Evolutionary conservation across 805 yeast genomes (phyloP), one percentile per base, ranked within the genome.

Genomic region (Nakazawaea ernobii): DNA sequence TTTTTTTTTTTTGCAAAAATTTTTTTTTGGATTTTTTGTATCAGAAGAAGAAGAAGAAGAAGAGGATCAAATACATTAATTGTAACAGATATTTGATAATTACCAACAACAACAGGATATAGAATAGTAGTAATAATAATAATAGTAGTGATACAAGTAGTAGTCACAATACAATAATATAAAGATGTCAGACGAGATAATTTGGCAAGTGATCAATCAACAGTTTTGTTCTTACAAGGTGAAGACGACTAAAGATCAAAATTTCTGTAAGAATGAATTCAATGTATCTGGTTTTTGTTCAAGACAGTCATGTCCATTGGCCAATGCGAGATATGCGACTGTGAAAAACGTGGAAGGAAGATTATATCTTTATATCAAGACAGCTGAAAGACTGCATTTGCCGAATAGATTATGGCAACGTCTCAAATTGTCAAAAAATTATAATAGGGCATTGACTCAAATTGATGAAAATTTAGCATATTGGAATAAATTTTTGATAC

Each of bases 141-240:
- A n/a, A n/a, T n/a, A n/a, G n/a, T n/a, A n/a, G n/a, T n/a, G n/a
- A n/a, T n/a, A n/a, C n/a, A n/a, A n/a, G n/a, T n/a, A 20, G 24
- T 30, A 30, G n/a, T 30, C 33, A 30, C n/a, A 3, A 40, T 15
- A 26, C 11, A 7, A 14, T 15, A 28, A 30, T 11, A 70, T 17
- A 41, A 43, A 20, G 30, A 43, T 69, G 74, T 79, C 86, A 38
- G 87, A 82, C 71, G 84, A 91, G 78, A 83, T 94, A 55, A 88
- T 94, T 60, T 94, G 99, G 99, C 95, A 88, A 71, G 94, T 92
- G 51, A 88, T 94, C 57, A 90, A 90, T 70, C 90, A 89, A 64
- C 92, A 89, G 63, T 94, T 94, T 63, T 94, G 99, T 72, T 87
- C 98, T 20, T 94, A 85, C 73, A 92, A 92, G 68, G 73, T 94